These are phyloP conservation scores for Aureobasidium sp. DNA, from an alignment of 2,329 filamentous ascomycete genomes.

Conservation along the genomic window DNA sequence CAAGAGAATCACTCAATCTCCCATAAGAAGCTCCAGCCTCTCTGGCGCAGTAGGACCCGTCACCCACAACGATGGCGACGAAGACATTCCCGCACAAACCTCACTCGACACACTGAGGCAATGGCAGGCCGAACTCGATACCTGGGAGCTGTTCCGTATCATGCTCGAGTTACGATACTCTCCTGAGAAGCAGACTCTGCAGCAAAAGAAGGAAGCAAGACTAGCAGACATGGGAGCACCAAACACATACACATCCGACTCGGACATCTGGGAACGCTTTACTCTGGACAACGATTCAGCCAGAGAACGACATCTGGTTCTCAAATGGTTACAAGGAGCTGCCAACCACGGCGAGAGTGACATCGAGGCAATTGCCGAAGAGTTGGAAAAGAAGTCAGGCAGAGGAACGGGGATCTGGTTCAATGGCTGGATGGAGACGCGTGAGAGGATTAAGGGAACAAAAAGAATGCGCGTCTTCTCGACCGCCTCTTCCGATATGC, in stretches of 20 bases:
- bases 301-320: conserved; percentile 67
- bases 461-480: conserved; percentile 62
- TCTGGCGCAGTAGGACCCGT: background rate
- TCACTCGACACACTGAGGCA: conserved; percentile 50
- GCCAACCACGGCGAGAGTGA: conserved; percentile 60
- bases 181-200: conserved; percentile 28
- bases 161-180: conserved; percentile 60
- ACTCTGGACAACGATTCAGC: conserved; percentile 63
- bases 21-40: background rate
- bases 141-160: conserved; percentile 77
- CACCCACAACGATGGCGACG: conserved; percentile 10
- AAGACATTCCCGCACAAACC: conserved; percentile 18
- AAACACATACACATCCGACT: conserved; percentile 49
- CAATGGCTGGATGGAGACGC: conserved; percentile 87
- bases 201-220: conserved; percentile 26
- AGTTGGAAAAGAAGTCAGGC: conserved; percentile 59
- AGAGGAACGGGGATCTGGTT: conserved; percentile 69
- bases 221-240: conserved; percentile 27
- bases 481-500: conserved; percentile 42
- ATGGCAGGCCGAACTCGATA: conserved; percentile 77
- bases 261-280: conserved; percentile 65
- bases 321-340: conserved; percentile 79
- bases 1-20: conserved; percentile 5
- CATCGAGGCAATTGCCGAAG: conserved; percentile 66
- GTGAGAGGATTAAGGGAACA: conserved; percentile 78